Conservation (phyloP, 495 filamentous ascomycete species). For the Neurospora sp. region DNA sequence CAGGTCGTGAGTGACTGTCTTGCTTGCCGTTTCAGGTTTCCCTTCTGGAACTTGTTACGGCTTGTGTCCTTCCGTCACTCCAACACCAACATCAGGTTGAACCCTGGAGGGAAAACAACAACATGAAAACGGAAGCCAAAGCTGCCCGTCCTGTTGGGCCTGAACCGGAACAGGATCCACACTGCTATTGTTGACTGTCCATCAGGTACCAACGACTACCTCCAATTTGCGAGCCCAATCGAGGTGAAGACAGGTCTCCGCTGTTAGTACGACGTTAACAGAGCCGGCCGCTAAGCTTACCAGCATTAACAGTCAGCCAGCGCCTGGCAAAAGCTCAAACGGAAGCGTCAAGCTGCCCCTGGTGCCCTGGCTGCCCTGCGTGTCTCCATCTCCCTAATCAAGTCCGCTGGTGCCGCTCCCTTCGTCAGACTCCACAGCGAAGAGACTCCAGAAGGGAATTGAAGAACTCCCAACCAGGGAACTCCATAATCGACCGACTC, state of each 20-base stretch:
- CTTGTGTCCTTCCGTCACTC: not conserved
- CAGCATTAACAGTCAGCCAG: not conserved
- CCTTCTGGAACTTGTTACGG: slow-evolving; percentile 8
- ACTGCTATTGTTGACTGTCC: not conserved
- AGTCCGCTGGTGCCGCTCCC: not conserved
- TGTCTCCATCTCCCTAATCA: not conserved
- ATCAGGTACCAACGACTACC: not conserved
- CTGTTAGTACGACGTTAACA: not conserved
- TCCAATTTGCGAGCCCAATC: not conserved
- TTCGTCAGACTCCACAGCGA: not conserved
- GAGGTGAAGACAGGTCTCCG: not conserved
- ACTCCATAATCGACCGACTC: not conserved
- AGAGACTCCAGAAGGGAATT: not conserved
- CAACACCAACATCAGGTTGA: not conserved
- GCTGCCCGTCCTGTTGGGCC: not conserved
- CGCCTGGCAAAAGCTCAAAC: not conserved
- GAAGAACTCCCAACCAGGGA: not conserved
- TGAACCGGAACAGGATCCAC: not conserved
- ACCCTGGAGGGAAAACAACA: not conserved
- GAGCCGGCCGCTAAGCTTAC: not conserved
- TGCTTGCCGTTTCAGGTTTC: slow-evolving; percentile 13
- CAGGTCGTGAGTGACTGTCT: not conserved
- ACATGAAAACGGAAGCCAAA: not conserved
- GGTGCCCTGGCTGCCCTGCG: not conserved
- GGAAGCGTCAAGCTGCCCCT: not conserved